Evolutionary conservation across 2,329 filamentous ascomycete genomes (phyloP).

Genomic region (Pleomassaria siparia): DNA sequence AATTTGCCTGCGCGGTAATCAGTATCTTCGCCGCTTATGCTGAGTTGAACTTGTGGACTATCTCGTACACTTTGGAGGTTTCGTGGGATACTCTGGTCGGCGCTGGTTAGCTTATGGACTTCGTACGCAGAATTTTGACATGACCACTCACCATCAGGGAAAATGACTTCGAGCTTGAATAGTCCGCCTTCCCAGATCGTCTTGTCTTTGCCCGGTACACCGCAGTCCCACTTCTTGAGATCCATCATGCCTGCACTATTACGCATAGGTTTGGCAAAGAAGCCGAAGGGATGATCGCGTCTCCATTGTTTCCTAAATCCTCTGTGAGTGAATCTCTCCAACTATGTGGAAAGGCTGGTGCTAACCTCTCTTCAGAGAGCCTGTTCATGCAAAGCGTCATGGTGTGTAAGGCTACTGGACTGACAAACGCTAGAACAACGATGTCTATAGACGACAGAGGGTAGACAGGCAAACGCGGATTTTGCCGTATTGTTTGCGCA

Average conservation of each 20-base stretch:
- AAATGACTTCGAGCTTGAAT: slow-evolving; percentile 90
- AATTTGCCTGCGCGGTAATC: slow-evolving; percentile 76
- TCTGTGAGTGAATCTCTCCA: slow-evolving; percentile 17
- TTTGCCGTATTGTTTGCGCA: not conserved
- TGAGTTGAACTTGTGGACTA: not conserved
- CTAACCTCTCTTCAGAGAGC: slow-evolving; percentile 42
- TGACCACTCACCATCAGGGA: slow-evolving; percentile 74
- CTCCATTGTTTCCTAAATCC: slow-evolving; percentile 86
- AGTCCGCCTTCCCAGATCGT: slow-evolving; percentile 98
- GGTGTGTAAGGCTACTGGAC: slow-evolving; percentile 12
- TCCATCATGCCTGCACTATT: slow-evolving; percentile 80
- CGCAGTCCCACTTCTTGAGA: slow-evolving; percentile 94
- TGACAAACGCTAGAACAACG: not conserved
- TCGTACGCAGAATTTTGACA: not conserved
- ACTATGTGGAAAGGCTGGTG: not conserved
- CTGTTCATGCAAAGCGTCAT: slow-evolving; percentile 92
- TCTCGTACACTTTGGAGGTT: slow-evolving; percentile 87
- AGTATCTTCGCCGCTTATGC: slow-evolving; percentile 7
- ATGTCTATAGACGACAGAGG: not conserved
- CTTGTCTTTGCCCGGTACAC: slow-evolving; percentile 92
- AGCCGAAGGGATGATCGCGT: slow-evolving; percentile 94
- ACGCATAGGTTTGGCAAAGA: slow-evolving; percentile 86
- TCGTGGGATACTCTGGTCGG: slow-evolving; percentile 86
- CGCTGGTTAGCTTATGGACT: slow-evolving; percentile 3
- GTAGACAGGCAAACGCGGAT: not conserved